Evolutionary conservation across 225 moss, liverwort and hornwort genomes (phyloP).

Genomic region (Physcomitrellopsis africana): DNA sequence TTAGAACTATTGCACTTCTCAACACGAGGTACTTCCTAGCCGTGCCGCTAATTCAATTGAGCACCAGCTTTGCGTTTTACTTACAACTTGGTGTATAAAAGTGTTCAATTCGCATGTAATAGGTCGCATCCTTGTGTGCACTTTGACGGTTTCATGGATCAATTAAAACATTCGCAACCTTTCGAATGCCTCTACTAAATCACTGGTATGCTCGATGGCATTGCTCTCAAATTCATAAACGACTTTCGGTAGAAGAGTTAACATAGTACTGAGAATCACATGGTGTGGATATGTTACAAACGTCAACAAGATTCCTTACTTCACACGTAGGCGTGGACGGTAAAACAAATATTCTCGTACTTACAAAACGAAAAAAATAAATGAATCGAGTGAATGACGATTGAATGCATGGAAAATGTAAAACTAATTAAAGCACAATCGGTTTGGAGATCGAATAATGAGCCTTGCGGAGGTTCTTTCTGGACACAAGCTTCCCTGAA

Average conservation of each 20-base stretch:
- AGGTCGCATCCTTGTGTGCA: not conserved
- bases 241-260: not conserved
- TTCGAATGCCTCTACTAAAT: not conserved
- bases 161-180: not conserved
- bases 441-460: not conserved
- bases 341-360: too few relatives aligned
- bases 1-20: not conserved
- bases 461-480: slow-evolving; percentile 29
- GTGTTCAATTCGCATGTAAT: not conserved
- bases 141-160: not conserved
- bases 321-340: too few relatives aligned
- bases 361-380: too few relatives aligned
- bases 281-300: not conserved
- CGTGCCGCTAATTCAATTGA: not conserved
- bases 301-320: too few relatives aligned
- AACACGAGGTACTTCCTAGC: not conserved
- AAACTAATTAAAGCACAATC: not conserved
- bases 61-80: too few relatives aligned
- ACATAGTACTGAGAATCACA: not conserved
- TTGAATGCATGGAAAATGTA: not conserved
- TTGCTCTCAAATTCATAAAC: not conserved
- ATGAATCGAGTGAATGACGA: not conserved
- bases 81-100: not conserved
- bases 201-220: not conserved
- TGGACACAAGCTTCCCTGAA: slow-evolving; percentile 28